Conservation (phyloP, 495 filamentous ascomycete species). For the Penicillium herquei region DNA sequence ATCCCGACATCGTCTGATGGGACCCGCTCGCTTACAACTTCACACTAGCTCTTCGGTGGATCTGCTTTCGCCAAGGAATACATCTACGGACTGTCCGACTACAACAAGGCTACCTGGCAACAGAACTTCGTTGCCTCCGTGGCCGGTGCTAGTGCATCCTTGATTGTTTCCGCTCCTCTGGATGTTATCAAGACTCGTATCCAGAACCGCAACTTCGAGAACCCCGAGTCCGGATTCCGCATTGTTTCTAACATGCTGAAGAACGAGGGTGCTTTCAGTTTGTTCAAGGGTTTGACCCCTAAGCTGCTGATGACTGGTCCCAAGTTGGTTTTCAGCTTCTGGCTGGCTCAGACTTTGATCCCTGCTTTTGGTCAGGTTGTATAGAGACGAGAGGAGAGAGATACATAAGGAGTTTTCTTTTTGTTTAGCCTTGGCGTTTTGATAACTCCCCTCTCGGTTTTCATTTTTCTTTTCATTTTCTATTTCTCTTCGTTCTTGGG, state of each 20-base stretch:
- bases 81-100: constrained; percentile 80
- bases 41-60: constrained; percentile 84
- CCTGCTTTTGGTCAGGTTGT: constrained; percentile 63
- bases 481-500: constrained; percentile 9
- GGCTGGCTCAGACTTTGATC: constrained; percentile 94
- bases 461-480: constrained; percentile 7
- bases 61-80: constrained; percentile 98
- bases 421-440: constrained; percentile 21
- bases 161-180: constrained; percentile 90
- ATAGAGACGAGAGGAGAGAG: constrained; percentile 26
- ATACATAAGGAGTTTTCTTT: constrained; percentile 17
- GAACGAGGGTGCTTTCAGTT: constrained; percentile 78
- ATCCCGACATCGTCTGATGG: not conserved
- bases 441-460: constrained; percentile 13
- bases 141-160: constrained; percentile 84
- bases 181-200: constrained; percentile 99
- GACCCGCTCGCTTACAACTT: constrained; percentile 13
- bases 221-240: constrained; percentile 88
- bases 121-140: constrained; percentile 99
- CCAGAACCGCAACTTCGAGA: constrained; percentile 98
- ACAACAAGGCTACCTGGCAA: constrained; percentile 89
- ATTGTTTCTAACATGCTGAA: constrained; percentile 88
- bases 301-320: constrained; percentile 99
- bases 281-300: constrained; percentile 97
- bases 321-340: constrained; percentile 99